A percentile compares a stretch with the other conserved stretches of the same genome.
Evolutionary conservation across 768 basidiomycete genomes (phyloP).

Genomic region (Lactifluus hygrophoroides): DNA sequence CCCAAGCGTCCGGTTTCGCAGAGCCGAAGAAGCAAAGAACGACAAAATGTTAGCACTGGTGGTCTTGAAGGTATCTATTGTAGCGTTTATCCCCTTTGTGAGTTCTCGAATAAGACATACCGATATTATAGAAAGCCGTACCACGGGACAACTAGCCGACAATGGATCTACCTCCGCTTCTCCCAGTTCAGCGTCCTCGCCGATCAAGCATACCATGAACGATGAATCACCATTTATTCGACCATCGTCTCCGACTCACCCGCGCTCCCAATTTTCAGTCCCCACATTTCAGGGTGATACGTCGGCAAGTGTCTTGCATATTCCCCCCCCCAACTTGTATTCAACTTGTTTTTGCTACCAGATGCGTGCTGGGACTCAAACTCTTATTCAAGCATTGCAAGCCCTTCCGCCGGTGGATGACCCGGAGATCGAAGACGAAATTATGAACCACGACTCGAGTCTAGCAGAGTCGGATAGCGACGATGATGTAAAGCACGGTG

Average conservation of each 20-base stretch:
- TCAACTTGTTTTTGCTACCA: conserved; percentile 32
- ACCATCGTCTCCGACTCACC: conserved; percentile 56
- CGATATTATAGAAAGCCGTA: background rate
- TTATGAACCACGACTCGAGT: conserved; percentile 33
- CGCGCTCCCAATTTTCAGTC: conserved; percentile 37
- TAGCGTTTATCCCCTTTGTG: background rate
- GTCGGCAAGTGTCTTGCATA: conserved; percentile 44
- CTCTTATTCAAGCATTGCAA: conserved; percentile 81
- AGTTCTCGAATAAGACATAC: background rate
- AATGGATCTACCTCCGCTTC: conserved; percentile 5
- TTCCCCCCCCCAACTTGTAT: conserved; percentile 6
- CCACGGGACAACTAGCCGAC: background rate
- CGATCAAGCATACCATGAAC: conserved; percentile 20
- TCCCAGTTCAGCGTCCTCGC: background rate
- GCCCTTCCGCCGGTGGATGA: conserved; percentile 72
- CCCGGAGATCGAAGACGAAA: conserved; percentile 62
- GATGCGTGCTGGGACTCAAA: conserved; percentile 86
- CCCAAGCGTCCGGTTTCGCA: conserved; percentile 50
- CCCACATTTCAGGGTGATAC: conserved; percentile 56
- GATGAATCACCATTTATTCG: conserved; percentile 64
- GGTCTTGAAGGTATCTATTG: conserved; percentile 19
- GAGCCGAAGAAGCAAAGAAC: conserved; percentile 42
- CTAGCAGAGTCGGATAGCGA: conserved; percentile 52
- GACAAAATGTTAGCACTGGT: conserved; percentile 32
- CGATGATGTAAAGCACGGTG: conserved; percentile 44